phyloP scores from a whole-genome alignment of 257 asterid genomes.

The Solanum clarkiae region DNA sequence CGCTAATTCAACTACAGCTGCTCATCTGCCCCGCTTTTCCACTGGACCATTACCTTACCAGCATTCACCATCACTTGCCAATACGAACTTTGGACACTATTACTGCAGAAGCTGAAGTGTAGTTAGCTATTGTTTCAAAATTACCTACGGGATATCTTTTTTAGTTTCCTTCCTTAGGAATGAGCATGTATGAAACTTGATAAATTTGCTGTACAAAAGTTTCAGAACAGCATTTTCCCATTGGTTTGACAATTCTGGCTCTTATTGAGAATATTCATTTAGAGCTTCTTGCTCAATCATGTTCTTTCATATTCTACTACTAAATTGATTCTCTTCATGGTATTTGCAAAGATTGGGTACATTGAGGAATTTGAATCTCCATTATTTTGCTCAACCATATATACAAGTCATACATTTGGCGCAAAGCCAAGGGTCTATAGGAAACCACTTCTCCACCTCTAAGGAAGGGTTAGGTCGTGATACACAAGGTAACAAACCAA shows the following conservation, averaged over 20 bases:
- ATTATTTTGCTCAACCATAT: neutral
- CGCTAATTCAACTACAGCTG: constrained; percentile 47
- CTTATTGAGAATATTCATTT: neutral
- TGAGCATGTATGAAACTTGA: neutral
- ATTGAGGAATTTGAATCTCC: neutral
- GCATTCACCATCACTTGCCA: constrained; percentile 29
- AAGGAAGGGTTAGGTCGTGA: too few relatives aligned
- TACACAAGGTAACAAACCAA: too few relatives aligned
- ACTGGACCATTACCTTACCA: constrained; percentile 12
- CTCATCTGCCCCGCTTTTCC: constrained; percentile 21
- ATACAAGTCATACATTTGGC: neutral
- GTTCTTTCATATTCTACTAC: neutral
- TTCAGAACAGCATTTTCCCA: neutral
- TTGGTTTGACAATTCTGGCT: neutral
- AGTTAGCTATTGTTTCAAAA: constrained; percentile 5
- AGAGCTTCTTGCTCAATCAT: neutral
- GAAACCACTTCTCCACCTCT: neutral
- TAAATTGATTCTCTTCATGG: neutral
- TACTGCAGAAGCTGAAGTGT: constrained; percentile 25
- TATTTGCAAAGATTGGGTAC: neutral
- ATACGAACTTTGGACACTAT: constrained; percentile 18
- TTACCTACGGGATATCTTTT: neutral
- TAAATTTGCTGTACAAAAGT: neutral
- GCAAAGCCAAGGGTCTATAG: too few relatives aligned
- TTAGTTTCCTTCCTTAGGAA: neutral